Conservation (phyloP, 192 early-diverging fungal genomes). For the Dissophora ornata region DNA sequence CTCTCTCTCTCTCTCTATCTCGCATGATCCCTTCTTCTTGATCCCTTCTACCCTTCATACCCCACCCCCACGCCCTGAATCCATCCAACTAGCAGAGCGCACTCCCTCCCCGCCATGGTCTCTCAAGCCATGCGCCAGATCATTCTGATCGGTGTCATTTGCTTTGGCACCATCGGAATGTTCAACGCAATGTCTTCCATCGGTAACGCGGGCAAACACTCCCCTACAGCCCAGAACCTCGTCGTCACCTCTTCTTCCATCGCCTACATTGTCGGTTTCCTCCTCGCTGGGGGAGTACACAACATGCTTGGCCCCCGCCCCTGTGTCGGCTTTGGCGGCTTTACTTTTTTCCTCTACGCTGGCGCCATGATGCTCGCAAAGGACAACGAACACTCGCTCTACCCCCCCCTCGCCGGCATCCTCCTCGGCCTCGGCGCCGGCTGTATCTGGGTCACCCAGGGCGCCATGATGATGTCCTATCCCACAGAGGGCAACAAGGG, state of each 20-base stretch:
- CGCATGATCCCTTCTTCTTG: not conserved
- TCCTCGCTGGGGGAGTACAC: conserved; percentile 79
- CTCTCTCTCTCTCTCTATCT: not conserved
- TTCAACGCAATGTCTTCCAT: conserved; percentile 54
- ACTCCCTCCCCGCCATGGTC: conserved; percentile 36
- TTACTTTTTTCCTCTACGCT: conserved; percentile 83
- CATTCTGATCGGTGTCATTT: conserved; percentile 53
- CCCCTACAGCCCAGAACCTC: conserved; percentile 49
- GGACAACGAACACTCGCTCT: conserved; percentile 61
- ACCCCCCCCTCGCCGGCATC: conserved; percentile 78
- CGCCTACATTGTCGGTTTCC: conserved; percentile 79
- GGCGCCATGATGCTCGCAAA: conserved; percentile 77
- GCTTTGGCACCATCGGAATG: conserved; percentile 55
- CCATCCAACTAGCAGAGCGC: not conserved
- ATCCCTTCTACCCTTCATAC: not conserved
- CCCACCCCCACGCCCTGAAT: not conserved
- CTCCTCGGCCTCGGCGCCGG: conserved; percentile 83
- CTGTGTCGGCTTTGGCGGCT: conserved; percentile 73
- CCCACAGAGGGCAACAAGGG: conserved; percentile 85
- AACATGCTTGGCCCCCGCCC: conserved; percentile 81
- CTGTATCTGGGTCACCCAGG: conserved; percentile 79
- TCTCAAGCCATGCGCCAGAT: conserved; percentile 54
- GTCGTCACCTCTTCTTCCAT: conserved; percentile 49
- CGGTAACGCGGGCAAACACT: conserved; percentile 50
- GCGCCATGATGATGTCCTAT: conserved; percentile 90